Evolutionary conservation across 2,329 filamentous ascomycete species (phyloP).

Genomic region (Trichoderma brevicompactum): DNA sequence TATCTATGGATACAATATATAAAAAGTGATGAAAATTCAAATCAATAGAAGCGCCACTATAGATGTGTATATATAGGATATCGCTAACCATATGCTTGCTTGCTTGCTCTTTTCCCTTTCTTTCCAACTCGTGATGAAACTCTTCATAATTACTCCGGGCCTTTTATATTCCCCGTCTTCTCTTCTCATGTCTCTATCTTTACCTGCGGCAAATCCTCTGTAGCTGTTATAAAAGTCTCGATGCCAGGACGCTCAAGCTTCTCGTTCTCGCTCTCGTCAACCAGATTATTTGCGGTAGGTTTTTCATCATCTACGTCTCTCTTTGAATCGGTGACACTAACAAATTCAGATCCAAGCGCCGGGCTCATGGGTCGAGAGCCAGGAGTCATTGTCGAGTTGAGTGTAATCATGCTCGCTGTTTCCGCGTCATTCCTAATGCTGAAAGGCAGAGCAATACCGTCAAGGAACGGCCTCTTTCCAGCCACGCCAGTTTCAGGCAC

Average conservation of each 20-base stretch:
- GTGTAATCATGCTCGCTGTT: slow-evolving; percentile 72
- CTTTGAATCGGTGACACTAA: slow-evolving; percentile 15
- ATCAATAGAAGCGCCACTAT: slow-evolving; percentile 25
- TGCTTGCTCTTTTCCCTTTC: neutral
- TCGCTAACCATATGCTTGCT: slow-evolving; percentile 19
- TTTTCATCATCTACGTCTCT: neutral
- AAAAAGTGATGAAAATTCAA: slow-evolving; percentile 18
- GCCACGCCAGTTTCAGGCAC: slow-evolving; percentile 55
- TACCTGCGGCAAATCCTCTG: slow-evolving; percentile 46
- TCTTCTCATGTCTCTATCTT: slow-evolving; percentile 30
- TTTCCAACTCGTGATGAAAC: slow-evolving; percentile 1
- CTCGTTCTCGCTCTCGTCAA: neutral
- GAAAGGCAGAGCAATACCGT: slow-evolving; percentile 74
- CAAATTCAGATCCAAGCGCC: neutral
- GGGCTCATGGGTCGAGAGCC: slow-evolving; percentile 44
- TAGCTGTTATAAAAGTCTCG: slow-evolving; percentile 62
- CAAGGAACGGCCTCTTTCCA: slow-evolving; percentile 68
- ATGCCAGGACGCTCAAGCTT: slow-evolving; percentile 46
- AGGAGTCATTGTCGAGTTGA: slow-evolving; percentile 51
- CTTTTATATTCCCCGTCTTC: neutral
- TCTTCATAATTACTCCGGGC: neutral
- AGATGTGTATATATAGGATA: slow-evolving; percentile 29
- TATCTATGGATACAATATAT: slow-evolving; percentile 1
- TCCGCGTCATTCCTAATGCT: slow-evolving; percentile 66
- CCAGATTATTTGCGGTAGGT: neutral